A percentile compares a stretch with the other conserved stretches of the same genome.
Evolutionary conservation across 1,139 yeast genomes (phyloP).

Genomic region (Yamadazyma dendronema): DNA sequence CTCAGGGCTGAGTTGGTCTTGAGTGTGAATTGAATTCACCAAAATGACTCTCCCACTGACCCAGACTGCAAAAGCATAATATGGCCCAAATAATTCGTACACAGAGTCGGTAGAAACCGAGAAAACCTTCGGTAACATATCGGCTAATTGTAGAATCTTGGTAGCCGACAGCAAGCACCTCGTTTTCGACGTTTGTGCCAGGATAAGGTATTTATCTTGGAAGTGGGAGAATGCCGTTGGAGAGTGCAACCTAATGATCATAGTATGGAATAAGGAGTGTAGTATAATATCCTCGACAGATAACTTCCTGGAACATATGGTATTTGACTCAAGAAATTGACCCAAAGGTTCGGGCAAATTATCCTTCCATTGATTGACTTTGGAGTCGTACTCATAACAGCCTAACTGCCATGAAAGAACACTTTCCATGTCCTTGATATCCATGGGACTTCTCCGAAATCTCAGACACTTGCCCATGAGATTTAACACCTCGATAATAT

Average conservation of each 20-base stretch:
- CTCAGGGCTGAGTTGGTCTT: slow-evolving; percentile 13
- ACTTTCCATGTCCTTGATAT: slow-evolving; percentile 15
- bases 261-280: slow-evolving; percentile 15
- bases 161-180: slow-evolving; percentile 14
- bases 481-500: slow-evolving; percentile 15
- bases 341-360: slow-evolving; percentile 9
- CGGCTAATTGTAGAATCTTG: slow-evolving; percentile 10
- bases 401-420: slow-evolving; percentile 17
- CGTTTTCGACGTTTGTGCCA: slow-evolving; percentile 15
- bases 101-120: slow-evolving; percentile 9
- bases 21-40: slow-evolving; percentile 14
- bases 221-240: slow-evolving; percentile 17
- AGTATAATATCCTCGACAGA: slow-evolving; percentile 11
- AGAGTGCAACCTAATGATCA: slow-evolving; percentile 17
- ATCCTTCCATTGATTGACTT: slow-evolving; percentile 13
- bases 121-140: slow-evolving; percentile 10
- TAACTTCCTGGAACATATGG: slow-evolving; percentile 3
- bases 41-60: slow-evolving; percentile 19
- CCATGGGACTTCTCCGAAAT: slow-evolving; percentile 14
- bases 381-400: slow-evolving; percentile 16
- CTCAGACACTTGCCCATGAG: slow-evolving; percentile 15
- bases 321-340: slow-evolving; percentile 10
- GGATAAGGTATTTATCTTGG: slow-evolving; percentile 13
- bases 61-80: slow-evolving; percentile 20
- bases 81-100: slow-evolving; percentile 17